Conservation (phyloP, 176 grass and related monocot species). For the Zoysia japonica region DNA sequence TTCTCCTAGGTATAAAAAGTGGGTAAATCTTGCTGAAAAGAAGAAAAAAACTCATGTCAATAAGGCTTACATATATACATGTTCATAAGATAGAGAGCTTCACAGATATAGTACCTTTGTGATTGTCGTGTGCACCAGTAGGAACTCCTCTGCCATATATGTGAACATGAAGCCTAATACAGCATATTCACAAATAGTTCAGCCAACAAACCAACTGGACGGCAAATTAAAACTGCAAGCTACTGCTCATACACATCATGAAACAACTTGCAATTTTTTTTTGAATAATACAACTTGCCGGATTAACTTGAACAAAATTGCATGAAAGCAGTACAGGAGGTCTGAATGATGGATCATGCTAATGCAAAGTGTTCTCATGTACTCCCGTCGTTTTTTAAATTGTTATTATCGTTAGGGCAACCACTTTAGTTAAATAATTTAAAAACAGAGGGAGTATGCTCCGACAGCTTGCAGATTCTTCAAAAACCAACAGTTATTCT, state of each 20-base stretch:
- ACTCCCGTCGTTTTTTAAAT: background rate
- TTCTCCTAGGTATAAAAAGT: constrained; percentile 83
- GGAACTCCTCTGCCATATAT: constrained; percentile 81
- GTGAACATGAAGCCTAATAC: constrained; percentile 80
- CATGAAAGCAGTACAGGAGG: constrained; percentile 17
- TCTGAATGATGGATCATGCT: background rate
- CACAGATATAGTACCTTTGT: constrained; percentile 63
- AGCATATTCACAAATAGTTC: constrained; percentile 14
- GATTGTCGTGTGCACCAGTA: constrained; percentile 78
- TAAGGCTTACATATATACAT: background rate
- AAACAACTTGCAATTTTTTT: background rate
- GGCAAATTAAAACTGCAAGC: constrained; percentile 23
- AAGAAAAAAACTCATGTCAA: constrained; percentile 10
- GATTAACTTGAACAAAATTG: constrained; percentile 15
- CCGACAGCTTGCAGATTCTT: constrained; percentile 3
- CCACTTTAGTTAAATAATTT: too few species aligned
- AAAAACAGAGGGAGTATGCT: background rate
- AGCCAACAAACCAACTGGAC: constrained; percentile 15
- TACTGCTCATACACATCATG: constrained; percentile 18
- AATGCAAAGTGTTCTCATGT: background rate
- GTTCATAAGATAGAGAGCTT: constrained; percentile 10
- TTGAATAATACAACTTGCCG: background rate
- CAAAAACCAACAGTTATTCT: constrained; percentile 1
- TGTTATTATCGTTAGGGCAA: too few species aligned
- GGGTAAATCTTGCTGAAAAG: constrained; percentile 82